Conservation (phyloP, 305 asterid genomes). For the Solanum hybrid region DNA sequence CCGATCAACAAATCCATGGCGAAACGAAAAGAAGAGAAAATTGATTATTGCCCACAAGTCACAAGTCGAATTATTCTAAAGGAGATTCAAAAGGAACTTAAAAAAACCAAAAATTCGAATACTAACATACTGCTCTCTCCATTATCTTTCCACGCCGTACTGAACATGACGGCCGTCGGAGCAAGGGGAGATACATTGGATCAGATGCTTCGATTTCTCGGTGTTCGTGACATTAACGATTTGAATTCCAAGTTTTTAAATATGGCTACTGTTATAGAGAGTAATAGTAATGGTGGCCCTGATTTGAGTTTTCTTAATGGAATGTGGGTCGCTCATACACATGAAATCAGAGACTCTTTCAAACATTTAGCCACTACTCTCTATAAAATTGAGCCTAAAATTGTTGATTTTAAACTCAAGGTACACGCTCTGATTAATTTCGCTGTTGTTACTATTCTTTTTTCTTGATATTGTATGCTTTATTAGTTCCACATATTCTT, state of each 20-base stretch:
- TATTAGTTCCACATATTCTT: too few species aligned
- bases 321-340: neutral
- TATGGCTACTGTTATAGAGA: neutral
- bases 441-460: neutral
- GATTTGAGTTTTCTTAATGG: neutral
- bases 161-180: constrained; percentile 1
- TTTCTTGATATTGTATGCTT: too few species aligned
- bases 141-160: neutral
- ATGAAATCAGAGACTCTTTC: neutral
- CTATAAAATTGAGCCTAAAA: neutral
- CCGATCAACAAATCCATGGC: neutral
- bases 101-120: neutral
- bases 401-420: neutral
- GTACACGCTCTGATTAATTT: neutral
- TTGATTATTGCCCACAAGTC: neutral
- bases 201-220: neutral
- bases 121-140: neutral
- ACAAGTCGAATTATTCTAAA: neutral
- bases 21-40: neutral
- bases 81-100: neutral
- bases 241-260: neutral
- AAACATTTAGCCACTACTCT: neutral
- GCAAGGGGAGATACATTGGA: neutral
- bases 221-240: neutral
- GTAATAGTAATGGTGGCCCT: neutral